Base-by-base conservation (phyloP, 768 basidiomycete genomes). In the Candolleomyces aberdarensis region DNA sequence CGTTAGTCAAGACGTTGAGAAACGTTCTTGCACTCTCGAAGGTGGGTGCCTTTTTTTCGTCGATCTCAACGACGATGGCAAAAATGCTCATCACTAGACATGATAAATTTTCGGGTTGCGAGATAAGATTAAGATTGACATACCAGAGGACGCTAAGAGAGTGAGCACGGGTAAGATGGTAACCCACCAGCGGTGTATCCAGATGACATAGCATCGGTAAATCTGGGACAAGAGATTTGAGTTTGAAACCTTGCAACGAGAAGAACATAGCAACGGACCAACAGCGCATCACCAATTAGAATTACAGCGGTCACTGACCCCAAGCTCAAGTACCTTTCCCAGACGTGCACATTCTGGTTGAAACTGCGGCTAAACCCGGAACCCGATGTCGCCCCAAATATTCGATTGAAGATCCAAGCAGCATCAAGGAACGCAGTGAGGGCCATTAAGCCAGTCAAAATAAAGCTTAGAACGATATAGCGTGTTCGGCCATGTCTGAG, bases 161-260 rank as follows among this genome's bases (percentile, higher is more conserved):
- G 55, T 32, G 11, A 56, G 14, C 17, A 20, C 29, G 19, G 55
- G 55, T 13, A 56, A 20, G 22, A 46, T 40, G 20, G 41, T 56
- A 5, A 44, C 41, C 32, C 39, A 56, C 55, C 43, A 43, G 4
- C 55, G 39, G 29, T 56, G 40, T 19, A 20, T 19, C 55, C 55
- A 56, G 11, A 56, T 56, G 31, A 56, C 29, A 22, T 56, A 56
- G 40, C 55, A 56, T 19, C 55, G 39, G 20, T 46, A 56, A 9
- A 56, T 19, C 55, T 56, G 11, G 36, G 36, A 36, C 6, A 6
- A 36, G 36, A 36, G 1, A 36, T 26, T 2, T 36, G 36, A 26
- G 31, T 10, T 11, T 10, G 1, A 11, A 36, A 36, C 6, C 36
- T 36, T 36, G 36, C n/a, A 36, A 26, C 3, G 36, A 36, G 36